Percentiles rank a stretch among this genome's conserved stretches.
Conservation (phyloP, 306 rosid species). For the Hippophae rhamnoides region DNA sequence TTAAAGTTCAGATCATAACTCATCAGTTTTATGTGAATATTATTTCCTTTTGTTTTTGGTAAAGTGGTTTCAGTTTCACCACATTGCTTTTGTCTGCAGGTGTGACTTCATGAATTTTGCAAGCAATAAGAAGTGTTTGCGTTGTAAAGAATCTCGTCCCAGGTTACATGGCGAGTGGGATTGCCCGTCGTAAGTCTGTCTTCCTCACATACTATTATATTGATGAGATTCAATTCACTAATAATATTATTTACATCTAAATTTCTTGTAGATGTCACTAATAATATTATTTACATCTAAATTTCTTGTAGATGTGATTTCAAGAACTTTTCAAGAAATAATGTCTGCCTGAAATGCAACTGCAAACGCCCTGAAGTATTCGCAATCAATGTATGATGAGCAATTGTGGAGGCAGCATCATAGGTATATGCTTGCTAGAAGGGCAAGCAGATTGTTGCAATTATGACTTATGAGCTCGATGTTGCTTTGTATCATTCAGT, state of each 20-base stretch:
- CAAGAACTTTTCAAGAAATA: constrained; percentile 47
- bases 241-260: not conserved
- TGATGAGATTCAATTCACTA: not conserved
- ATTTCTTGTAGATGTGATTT: constrained; percentile 54
- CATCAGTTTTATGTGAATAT: not conserved
- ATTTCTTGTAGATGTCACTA: constrained; percentile 40
- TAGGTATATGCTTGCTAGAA: not conserved
- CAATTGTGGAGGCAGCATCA: constrained; percentile 38
- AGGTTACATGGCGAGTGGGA: constrained; percentile 59
- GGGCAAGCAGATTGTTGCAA: no score
- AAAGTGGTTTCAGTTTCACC: not conserved
- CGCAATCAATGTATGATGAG: constrained; percentile 24
- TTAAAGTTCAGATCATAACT: not conserved
- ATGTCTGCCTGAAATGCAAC: constrained; percentile 50
- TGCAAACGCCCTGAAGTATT: constrained; percentile 28
- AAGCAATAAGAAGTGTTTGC: constrained; percentile 53
- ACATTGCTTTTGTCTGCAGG: constrained; percentile 34
- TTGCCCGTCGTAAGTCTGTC: constrained; percentile 65
- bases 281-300: not conserved
- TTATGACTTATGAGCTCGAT: no score
- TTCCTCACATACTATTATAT: not conserved
- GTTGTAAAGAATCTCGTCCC: constrained; percentile 55
- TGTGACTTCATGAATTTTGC: constrained; percentile 80
- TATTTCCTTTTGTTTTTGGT: not conserved
- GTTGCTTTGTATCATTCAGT: no score